Conservation (phyloP, 768 basidiomycete species). For the Lactarius quietus region DNA sequence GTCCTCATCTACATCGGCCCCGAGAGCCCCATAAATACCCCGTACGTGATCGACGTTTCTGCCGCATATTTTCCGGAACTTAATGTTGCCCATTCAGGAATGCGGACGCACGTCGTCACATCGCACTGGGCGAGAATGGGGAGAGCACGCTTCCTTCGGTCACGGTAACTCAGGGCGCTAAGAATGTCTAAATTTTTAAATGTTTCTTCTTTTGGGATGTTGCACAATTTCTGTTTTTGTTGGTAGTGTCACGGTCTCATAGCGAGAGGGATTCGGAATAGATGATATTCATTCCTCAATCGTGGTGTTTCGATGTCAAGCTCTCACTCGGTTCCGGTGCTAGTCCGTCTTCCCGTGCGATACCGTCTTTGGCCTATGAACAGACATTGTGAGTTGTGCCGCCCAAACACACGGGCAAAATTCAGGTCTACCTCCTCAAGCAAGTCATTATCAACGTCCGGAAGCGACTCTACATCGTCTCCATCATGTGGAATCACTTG, state of each 20-base stretch:
- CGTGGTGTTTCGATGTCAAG: constrained; percentile 4
- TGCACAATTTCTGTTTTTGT: background rate
- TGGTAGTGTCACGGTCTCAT: background rate
- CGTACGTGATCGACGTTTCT: constrained; percentile 37
- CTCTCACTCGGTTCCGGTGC: constrained; percentile 16
- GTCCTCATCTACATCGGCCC: constrained; percentile 51
- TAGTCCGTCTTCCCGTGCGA: constrained; percentile 25
- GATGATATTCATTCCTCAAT: background rate
- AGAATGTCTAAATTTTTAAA: background rate
- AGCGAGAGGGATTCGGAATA: background rate
- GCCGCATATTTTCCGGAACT: background rate
- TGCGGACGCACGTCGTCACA: constrained; percentile 1
- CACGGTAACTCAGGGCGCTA: background rate
- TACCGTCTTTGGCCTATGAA: constrained; percentile 33
- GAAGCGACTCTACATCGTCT: constrained; percentile 54
- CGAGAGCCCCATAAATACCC: constrained; percentile 52
- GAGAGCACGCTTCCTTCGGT: constrained; percentile 4
- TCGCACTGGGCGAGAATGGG: background rate
- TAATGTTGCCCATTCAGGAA: constrained; percentile 5
- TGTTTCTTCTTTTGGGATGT: too few species aligned
- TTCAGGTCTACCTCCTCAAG: constrained; percentile 45
- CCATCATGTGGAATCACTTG: constrained; percentile 57
- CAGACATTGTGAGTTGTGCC: background rate
- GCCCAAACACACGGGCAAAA: background rate
- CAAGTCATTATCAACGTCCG: constrained; percentile 58